A percentile compares a stretch with the other conserved stretches of the same genome.
These are phyloP conservation scores for Leishmania tropica DNA, from an alignment of 208 protist genomes.

Conservation along the genomic window DNA sequence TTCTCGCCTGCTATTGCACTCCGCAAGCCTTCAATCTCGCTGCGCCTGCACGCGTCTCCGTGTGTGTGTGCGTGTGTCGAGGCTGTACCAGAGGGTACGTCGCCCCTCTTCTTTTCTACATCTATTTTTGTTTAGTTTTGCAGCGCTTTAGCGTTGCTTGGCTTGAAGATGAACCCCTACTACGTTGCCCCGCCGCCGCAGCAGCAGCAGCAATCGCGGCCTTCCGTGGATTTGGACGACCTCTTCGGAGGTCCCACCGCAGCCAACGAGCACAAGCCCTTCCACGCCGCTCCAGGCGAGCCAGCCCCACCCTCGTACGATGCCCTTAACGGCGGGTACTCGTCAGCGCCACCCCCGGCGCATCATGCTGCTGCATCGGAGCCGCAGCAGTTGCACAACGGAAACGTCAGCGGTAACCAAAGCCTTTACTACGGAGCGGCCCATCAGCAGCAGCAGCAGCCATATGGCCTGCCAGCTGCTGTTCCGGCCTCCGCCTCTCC, in stretches of 20 bases:
- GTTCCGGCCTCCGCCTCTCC: not conserved
- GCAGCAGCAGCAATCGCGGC: constrained; percentile 13
- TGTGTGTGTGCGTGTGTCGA: constrained; percentile 5
- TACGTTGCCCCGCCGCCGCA: constrained; percentile 11
- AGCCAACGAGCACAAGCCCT: constrained; percentile 7
- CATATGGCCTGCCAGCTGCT: constrained; percentile 1
- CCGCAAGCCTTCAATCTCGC: not conserved
- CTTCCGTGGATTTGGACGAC: constrained; percentile 61
- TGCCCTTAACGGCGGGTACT: constrained; percentile 19
- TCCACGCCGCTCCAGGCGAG: not conserved
- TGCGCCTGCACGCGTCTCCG: constrained; percentile 36
- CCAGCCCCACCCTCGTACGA: constrained; percentile 31
- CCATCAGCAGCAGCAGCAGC: constrained; percentile 12
- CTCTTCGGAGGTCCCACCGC: constrained; percentile 60
- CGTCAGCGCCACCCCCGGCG: constrained; percentile 8
- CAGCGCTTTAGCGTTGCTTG: constrained; percentile 2
- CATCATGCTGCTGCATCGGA: not conserved
- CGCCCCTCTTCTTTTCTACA: not conserved
- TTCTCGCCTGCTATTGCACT: not conserved
- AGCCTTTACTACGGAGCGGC: not conserved
- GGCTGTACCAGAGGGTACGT: not conserved
- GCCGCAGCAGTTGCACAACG: constrained; percentile 8
- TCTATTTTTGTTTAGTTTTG: constrained; percentile 1
- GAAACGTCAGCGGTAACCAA: not conserved
- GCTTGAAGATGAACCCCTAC: constrained; percentile 32